Conservation (phyloP, 495 filamentous ascomycete genomes). For the Talaromyces stipitatus region DNA sequence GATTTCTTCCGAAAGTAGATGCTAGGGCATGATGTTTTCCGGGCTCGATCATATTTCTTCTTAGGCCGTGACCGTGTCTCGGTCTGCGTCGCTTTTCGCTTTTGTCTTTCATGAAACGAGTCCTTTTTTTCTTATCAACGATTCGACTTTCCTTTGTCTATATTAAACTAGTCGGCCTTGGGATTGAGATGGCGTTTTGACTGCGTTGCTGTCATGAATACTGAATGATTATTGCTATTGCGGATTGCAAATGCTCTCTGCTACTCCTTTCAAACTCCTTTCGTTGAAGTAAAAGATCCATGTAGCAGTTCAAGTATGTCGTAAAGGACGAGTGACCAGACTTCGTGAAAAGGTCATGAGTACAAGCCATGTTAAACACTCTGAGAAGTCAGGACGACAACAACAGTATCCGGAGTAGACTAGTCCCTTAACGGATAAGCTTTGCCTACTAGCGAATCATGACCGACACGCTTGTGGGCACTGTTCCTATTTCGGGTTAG, state of each 20-base stretch:
- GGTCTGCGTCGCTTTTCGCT: no score
- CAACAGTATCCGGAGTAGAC: not conserved
- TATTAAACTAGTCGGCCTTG: not conserved
- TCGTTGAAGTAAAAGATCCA: not conserved
- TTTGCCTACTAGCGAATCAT: not conserved
- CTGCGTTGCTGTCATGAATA: not conserved
- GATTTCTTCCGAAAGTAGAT: slow-evolving; percentile 38
- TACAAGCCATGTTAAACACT: not conserved
- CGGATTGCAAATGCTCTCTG: not conserved
- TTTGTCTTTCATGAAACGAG: slow-evolving; percentile 6
- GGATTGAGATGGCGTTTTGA: not conserved
- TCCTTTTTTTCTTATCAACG: slow-evolving; percentile 1
- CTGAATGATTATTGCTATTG: not conserved
- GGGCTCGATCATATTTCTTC: no score
- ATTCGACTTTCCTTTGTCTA: slow-evolving; percentile 8
- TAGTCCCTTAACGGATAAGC: not conserved
- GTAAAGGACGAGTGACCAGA: not conserved
- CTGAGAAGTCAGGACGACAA: not conserved
- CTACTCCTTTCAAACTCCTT: not conserved
- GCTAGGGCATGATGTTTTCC: slow-evolving; percentile 8
- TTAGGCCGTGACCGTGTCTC: no score
- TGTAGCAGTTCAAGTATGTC: not conserved
- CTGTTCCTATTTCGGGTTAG: not conserved
- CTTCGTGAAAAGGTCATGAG: not conserved
- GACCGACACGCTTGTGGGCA: not conserved